Base-by-base conservation (phyloP, 805 yeast species). In the Ogataea methylovora region DNA sequence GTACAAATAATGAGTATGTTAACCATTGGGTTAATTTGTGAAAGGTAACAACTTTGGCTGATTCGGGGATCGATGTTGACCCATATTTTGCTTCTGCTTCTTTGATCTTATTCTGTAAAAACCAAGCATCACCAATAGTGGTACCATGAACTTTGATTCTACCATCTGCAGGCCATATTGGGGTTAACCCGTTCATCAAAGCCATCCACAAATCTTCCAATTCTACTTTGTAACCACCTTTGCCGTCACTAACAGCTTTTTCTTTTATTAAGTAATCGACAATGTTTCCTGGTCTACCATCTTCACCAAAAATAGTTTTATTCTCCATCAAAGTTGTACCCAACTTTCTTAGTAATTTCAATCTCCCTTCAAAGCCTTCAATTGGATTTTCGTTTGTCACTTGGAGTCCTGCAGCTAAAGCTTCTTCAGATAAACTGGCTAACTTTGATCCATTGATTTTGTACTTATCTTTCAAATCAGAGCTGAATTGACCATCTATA, bases 1-100 rank as follows among this genome's bases (percentile, higher is more conserved):
- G 83, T 11, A 67, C 63, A 14, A 77, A 48, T 33, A 77, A 51
- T 2, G 84, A 77, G 48, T 77, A 77, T 15, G 80, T 69, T 8
- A 77, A 57, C 84, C 84, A 77, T 51, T 77, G 84, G 0, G 81
- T 74, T 25, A 78, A 59, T 39, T 78, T 77, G 45, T 77, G 84
- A 53, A 77, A 77, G 3, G 83, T 76, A 13, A 73, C 73, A 30
- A 76, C 67, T 29, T 57, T 56, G 13, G 59, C 54, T 42, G 59
- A 41, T 25, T 63, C 69, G n/a, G 55, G 58, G 9, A 51, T 39
- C n/a, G n/a, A n/a, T n/a, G n/a, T n/a, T n/a, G n/a, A n/a, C n/a
- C n/a, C n/a, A n/a, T n/a, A n/a, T 14, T 22, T 13, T 6, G 46
- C 50, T 3, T 38, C 32, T 0, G 43, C 35, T 3, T 46, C 40